Evolutionary conservation across 1,139 yeast species (phyloP).

Genomic region (Blastobotrys illinoisensis): DNA sequence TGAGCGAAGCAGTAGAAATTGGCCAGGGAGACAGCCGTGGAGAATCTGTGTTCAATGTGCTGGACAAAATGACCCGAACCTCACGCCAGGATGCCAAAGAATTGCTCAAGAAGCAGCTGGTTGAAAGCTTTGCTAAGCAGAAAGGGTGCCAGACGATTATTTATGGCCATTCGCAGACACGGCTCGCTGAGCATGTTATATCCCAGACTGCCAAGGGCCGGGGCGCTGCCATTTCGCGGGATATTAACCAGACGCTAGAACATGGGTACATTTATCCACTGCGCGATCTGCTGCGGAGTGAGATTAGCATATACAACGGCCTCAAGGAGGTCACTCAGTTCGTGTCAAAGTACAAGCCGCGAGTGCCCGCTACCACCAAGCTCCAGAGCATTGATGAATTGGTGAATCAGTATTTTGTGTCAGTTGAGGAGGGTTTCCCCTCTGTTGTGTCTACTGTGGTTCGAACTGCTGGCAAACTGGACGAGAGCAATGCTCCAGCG

Average conservation of each 20-base stretch:
- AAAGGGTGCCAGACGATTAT: slow-evolving; percentile 49
- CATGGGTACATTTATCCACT: slow-evolving; percentile 49
- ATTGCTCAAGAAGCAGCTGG: slow-evolving; percentile 45
- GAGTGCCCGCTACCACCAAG: slow-evolving; percentile 40
- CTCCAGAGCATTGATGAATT: slow-evolving; percentile 78
- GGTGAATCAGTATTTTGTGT: slow-evolving; percentile 64
- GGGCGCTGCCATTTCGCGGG: slow-evolving; percentile 59
- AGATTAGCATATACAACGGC: slow-evolving; percentile 50
- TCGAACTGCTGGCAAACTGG: slow-evolving; percentile 77
- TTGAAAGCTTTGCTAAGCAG: slow-evolving; percentile 44
- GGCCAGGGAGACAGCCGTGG: not conserved
- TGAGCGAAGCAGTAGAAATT: not conserved
- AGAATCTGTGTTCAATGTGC: not conserved
- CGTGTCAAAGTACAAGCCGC: slow-evolving; percentile 13
- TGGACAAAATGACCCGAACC: slow-evolving; percentile 16
- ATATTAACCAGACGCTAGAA: slow-evolving; percentile 39
- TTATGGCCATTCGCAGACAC: slow-evolving; percentile 78
- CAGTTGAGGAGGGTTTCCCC: slow-evolving; percentile 76
- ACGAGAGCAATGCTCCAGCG: slow-evolving; percentile 8
- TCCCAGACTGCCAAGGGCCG: slow-evolving; percentile 86
- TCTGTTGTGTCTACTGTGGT: slow-evolving; percentile 93
- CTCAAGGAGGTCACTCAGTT: slow-evolving; percentile 34
- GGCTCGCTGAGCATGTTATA: slow-evolving; percentile 71
- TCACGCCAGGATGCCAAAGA: slow-evolving; percentile 50
- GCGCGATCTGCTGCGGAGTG: slow-evolving; percentile 65